phyloP scores from a whole-genome alignment of 192 early-diverging fungal genomes.

The Jimgerdemannia lactiflua region DNA sequence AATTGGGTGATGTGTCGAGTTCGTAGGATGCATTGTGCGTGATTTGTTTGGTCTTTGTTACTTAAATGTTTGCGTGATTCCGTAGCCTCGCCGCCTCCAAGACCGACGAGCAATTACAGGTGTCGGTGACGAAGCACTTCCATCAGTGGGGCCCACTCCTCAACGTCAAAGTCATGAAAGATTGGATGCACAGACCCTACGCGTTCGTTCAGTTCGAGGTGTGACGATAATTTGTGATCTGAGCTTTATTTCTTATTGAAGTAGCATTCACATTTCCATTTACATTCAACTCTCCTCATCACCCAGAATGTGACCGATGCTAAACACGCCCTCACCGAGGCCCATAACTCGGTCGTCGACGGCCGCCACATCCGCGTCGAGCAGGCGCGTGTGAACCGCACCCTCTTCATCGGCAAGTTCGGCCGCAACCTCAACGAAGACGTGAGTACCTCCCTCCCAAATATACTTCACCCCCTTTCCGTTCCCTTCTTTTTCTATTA shows the following conservation, averaged over 20 bases:
- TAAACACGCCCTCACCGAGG: conserved; percentile 53
- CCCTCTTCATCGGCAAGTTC: conserved; percentile 58
- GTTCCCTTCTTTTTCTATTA: no score
- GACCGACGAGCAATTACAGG: conserved; percentile 49
- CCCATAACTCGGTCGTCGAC: conserved; percentile 63
- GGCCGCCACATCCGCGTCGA: conserved; percentile 73
- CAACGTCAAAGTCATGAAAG: conserved; percentile 73
- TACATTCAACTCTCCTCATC: neutral
- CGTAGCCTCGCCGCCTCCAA: conserved; percentile 49
- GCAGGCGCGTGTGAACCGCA: conserved; percentile 73
- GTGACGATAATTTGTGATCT: neutral
- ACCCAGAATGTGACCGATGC: conserved; percentile 52
- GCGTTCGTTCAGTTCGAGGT: conserved; percentile 80
- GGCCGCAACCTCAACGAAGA: conserved; percentile 33
- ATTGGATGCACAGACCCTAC: conserved; percentile 68
- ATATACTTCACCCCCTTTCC: no score
- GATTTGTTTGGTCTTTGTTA: no score
- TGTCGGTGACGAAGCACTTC: conserved; percentile 58
- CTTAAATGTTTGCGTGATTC: neutral
- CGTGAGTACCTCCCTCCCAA: conserved; percentile 15
- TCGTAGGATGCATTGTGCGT: no score
- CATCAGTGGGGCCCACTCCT: conserved; percentile 58
- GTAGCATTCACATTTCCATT: neutral
- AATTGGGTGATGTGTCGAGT: no score
- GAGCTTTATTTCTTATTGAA: neutral